These are phyloP conservation scores for Mycosarcoma maydis DNA, from an alignment of 1,284 basidiomycete genomes.

Conservation along the genomic window DNA sequence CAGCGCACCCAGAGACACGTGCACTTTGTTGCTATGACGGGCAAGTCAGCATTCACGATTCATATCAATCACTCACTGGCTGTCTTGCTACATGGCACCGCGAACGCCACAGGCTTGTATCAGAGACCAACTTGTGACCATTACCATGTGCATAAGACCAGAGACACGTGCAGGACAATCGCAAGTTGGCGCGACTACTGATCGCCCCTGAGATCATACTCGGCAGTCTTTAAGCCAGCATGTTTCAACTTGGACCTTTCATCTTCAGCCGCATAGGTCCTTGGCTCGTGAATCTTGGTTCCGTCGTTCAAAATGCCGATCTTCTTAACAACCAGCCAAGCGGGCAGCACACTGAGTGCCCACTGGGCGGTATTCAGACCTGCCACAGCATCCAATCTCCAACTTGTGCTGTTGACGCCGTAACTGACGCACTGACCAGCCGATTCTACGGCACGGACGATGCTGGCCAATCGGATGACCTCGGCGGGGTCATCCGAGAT, in stretches of 20 bases:
- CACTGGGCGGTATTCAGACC: conserved; percentile 63
- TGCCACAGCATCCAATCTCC: conserved; percentile 56
- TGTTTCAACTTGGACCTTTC: conserved; percentile 39
- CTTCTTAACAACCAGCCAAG: conserved; percentile 59
- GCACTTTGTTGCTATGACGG: no score
- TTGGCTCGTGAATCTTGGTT: conserved; percentile 42
- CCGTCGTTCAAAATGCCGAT: conserved; percentile 54
- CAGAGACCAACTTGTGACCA: no score
- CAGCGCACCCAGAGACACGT: no score
- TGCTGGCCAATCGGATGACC: conserved; percentile 59
- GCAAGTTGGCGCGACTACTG: conserved; percentile 1
- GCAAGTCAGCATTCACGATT: no score
- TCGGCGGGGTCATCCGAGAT: conserved; percentile 50
- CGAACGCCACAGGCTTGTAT: no score
- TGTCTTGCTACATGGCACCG: no score
- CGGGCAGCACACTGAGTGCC: conserved; percentile 49
- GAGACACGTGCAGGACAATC: no score
- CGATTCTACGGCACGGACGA: conserved; percentile 61
- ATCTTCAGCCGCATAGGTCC: conserved; percentile 47
- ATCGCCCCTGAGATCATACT: conserved; percentile 39
- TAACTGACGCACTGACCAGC: conserved; percentile 64
- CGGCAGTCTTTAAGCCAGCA: conserved; percentile 19
- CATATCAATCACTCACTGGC: no score
- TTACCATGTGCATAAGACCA: no score
- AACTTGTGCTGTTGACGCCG: conserved; percentile 59